These are phyloP conservation scores for Picocystis sp. DNA, from an alignment of 163 green algal species.

Conservation along the genomic window DNA sequence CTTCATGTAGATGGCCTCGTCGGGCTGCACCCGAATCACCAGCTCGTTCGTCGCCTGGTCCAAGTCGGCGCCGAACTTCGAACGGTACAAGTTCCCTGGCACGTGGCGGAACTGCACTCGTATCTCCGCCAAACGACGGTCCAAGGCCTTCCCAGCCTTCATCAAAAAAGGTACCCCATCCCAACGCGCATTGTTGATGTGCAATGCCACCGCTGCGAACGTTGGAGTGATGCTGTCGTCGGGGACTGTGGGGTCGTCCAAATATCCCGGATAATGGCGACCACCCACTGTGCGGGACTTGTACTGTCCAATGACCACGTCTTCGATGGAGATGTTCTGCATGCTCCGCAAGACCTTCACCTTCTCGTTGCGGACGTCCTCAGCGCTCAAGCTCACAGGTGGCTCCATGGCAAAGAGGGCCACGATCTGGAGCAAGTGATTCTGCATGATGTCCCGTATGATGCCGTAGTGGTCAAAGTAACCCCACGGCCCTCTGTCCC, in stretches of 20 bases:
- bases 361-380: conserved; percentile 98
- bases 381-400: conserved; percentile 68
- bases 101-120: conserved; percentile 78
- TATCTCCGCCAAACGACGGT: conserved; percentile 75
- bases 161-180: conserved; percentile 96
- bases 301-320: conserved; percentile 97
- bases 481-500: conserved; percentile 87
- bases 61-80: conserved; percentile 54
- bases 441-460: conserved; percentile 98
- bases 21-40: conserved; percentile 74
- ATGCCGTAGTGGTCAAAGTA: conserved; percentile 99
- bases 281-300: conserved; percentile 24
- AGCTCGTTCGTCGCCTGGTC: conserved; percentile 84
- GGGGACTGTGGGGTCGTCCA: conserved; percentile 92
- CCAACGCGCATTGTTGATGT: conserved; percentile 93
- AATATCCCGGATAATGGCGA: conserved; percentile 55
- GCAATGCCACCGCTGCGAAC: conserved; percentile 76
- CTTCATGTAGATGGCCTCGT: conserved; percentile 94
- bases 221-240: conserved; percentile 59
- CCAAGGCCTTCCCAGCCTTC: conserved; percentile 92
- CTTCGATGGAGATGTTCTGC: conserved; percentile 59
- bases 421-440: conserved; percentile 95
- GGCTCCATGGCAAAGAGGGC: conserved; percentile 97
- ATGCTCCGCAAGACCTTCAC: conserved; percentile 85
- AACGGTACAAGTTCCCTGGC: conserved; percentile 85